Conservation (phyloP, 1,139 yeast genomes). For the Yamadazyma epiphylla region DNA sequence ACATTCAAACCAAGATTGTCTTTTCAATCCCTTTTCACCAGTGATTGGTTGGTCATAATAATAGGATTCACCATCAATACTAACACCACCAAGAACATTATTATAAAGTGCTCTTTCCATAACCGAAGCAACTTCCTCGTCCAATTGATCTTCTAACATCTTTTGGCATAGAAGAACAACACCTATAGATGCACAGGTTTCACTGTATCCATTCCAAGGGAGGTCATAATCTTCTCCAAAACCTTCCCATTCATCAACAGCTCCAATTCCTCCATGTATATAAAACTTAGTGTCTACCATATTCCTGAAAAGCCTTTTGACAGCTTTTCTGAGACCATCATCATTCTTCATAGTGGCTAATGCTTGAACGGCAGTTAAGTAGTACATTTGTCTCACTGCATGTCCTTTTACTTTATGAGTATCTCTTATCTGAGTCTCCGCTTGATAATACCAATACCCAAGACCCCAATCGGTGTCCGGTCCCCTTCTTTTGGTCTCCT, state of each 20-base stretch:
- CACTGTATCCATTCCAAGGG: slow-evolving; percentile 18
- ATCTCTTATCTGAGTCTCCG: slow-evolving; percentile 12
- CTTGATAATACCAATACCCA: slow-evolving; percentile 17
- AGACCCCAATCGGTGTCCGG: slow-evolving; percentile 9
- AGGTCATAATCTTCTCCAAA: slow-evolving; percentile 18
- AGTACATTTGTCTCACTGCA: slow-evolving; percentile 14
- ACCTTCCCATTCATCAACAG: slow-evolving; percentile 18
- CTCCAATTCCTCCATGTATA: slow-evolving; percentile 20
- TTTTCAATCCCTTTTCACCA: slow-evolving; percentile 10
- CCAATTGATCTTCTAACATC: slow-evolving; percentile 10
- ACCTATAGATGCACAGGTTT: slow-evolving; percentile 20
- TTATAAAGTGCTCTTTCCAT: slow-evolving; percentile 17
- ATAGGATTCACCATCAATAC: slow-evolving; percentile 14
- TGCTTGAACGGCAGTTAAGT: slow-evolving; percentile 15
- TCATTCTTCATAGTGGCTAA: slow-evolving; percentile 12
- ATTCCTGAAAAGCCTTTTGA: slow-evolving; percentile 13
- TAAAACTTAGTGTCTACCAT: slow-evolving; percentile 18
- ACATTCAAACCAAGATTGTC: slow-evolving; percentile 17
- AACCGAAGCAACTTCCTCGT: slow-evolving; percentile 10
- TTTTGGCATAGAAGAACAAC: slow-evolving; percentile 12
- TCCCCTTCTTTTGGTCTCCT: slow-evolving; percentile 14
- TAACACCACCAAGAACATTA: slow-evolving; percentile 16
- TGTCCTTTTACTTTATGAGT: slow-evolving; percentile 14
- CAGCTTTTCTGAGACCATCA: slow-evolving; percentile 10
- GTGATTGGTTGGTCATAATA: slow-evolving; percentile 15